Percentiles rank a stretch among this genome's conserved stretches.
Conservation (phyloP, 2,329 filamentous ascomycete genomes). For the Penicillium occitanis region DNA sequence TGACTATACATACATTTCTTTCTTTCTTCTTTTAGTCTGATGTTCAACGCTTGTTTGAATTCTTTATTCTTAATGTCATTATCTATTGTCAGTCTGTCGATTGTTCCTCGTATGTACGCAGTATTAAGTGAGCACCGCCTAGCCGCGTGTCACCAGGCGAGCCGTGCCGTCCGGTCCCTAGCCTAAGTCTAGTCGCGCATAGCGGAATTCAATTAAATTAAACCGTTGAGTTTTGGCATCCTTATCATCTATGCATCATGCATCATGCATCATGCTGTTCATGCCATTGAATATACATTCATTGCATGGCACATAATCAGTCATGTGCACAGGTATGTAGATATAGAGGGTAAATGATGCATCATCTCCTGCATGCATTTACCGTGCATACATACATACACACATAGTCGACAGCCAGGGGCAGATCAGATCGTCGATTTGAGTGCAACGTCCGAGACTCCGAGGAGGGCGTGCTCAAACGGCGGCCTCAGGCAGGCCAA, state of each 20-base stretch:
- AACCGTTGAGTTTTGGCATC: not conserved
- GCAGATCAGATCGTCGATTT: not conserved
- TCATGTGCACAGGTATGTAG: not conserved
- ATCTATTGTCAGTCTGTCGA: not conserved
- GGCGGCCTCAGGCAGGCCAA: not conserved
- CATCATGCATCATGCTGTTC: not conserved
- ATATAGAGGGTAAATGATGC: not conserved
- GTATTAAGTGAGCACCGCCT: not conserved
- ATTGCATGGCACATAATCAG: not conserved
- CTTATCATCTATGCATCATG: not conserved
- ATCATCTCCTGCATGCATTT: conserved; percentile 6
- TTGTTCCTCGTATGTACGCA: not conserved
- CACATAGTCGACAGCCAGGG: not conserved
- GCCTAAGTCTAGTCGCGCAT: not conserved
- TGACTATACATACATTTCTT: not conserved
- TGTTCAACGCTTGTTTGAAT: not conserved
- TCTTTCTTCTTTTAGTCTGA: not conserved
- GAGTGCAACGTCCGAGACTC: not conserved
- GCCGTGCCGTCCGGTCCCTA: conserved; percentile 1
- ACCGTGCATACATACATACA: not conserved
- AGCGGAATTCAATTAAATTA: not conserved
- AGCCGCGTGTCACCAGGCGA: not conserved
- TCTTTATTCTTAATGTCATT: not conserved
- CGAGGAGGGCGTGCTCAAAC: not conserved
- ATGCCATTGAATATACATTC: not conserved